A percentile compares a stretch with the other conserved stretches of the same genome.
Conservation (phyloP, 257 asterid genomes). For the Prunella vulgaris region DNA sequence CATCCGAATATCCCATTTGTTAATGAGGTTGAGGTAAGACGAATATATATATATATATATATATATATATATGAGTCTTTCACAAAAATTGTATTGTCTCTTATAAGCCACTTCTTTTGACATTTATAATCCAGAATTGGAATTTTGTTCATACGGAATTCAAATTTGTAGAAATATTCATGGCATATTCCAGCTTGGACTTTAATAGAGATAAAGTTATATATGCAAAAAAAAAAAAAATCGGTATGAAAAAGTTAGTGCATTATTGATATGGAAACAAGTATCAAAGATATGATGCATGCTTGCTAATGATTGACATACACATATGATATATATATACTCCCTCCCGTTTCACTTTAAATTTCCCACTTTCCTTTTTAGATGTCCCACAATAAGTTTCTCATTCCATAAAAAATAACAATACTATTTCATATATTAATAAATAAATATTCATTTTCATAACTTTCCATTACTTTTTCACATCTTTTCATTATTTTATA, state of each 20-base stretch:
- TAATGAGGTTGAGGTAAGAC: too few relatives aligned
- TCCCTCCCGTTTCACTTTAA: too few relatives aligned
- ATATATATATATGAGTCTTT: too few relatives aligned
- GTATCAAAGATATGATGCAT: conserved; percentile 18
- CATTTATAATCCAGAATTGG: not conserved
- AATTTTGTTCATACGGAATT: not conserved
- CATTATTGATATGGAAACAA: conserved; percentile 8
- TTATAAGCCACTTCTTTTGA: conserved; percentile 24
- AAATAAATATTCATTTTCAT: too few relatives aligned
- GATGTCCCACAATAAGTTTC: too few relatives aligned
- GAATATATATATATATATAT: too few relatives aligned
- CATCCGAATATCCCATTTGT: too few relatives aligned
- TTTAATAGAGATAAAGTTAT: not conserved
- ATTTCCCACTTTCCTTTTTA: too few relatives aligned
- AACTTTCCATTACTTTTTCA: too few relatives aligned
- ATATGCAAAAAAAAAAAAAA: not conserved
- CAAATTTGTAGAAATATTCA: conserved; percentile 1
- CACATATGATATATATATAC: not conserved
- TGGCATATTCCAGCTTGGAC: conserved; percentile 12
- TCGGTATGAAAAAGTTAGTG: not conserved
- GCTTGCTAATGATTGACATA: conserved; percentile 2
- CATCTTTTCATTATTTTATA: too few relatives aligned
- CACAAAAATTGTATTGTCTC: not conserved
- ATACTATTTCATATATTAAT: too few relatives aligned
- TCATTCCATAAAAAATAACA: too few relatives aligned